Conservation (phyloP, 306 rosid genomes). For the Pyrus bretschneideri region DNA sequence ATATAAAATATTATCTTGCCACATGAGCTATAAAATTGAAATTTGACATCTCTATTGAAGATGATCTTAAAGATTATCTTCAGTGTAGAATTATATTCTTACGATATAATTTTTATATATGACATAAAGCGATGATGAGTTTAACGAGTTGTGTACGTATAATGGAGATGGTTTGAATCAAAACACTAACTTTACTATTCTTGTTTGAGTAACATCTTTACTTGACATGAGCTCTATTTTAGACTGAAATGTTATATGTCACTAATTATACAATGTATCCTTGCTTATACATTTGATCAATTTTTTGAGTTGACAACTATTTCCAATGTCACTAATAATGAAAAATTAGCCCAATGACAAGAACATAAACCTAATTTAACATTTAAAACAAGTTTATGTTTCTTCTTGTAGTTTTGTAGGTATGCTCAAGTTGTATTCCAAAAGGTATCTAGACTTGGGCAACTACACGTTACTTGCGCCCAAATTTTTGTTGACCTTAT, state of each 20-base stretch:
- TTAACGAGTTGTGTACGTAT: too few species aligned
- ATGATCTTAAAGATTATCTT: neutral
- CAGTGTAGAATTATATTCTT: too few species aligned
- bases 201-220: neutral
- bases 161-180: too few species aligned
- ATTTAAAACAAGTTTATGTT: conserved; percentile 1
- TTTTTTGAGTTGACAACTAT: neutral
- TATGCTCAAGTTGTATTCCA: neutral
- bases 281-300: neutral
- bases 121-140: neutral
- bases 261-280: neutral
- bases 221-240: neutral
- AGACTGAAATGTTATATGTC: neutral
- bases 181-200: too few species aligned
- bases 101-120: neutral
- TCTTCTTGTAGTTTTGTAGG: conserved; percentile 1
- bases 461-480: conserved; percentile 9
- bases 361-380: conserved; percentile 1
- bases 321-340: neutral
- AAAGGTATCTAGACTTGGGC: neutral
- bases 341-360: conserved; percentile 11
- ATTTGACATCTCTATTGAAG: too few species aligned
- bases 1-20: too few species aligned
- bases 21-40: too few species aligned
- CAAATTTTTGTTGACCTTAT: neutral